Evolutionary conservation across 2,329 filamentous ascomycete genomes (phyloP).

Genomic region (Ceratocystis destructans): DNA sequence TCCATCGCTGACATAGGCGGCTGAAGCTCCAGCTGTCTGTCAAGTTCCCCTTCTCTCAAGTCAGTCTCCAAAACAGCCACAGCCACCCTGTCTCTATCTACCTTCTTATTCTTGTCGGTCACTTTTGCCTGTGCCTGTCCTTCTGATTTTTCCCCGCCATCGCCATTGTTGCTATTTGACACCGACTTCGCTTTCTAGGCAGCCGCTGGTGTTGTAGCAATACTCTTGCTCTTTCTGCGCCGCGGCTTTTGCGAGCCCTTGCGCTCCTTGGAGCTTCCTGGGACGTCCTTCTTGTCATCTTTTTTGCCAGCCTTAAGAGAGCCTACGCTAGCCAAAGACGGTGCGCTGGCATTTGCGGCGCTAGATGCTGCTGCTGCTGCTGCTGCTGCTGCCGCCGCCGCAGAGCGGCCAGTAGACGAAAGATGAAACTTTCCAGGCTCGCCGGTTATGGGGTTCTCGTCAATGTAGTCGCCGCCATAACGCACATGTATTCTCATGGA

Average conservation of each 20-base stretch:
- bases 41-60: background rate
- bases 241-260: conserved; percentile 28
- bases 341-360: background rate
- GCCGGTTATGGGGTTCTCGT: conserved; percentile 55
- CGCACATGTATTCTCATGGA: conserved; percentile 43
- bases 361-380: conserved; percentile 1
- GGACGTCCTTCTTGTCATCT: background rate
- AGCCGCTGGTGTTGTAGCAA: conserved; percentile 10
- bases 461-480: conserved; percentile 51
- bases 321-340: background rate
- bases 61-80: background rate
- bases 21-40: background rate
- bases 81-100: background rate
- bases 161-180: background rate
- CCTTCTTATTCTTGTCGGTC: background rate
- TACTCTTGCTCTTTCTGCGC: conserved; percentile 29
- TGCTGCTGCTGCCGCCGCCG: conserved; percentile 25
- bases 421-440: conserved; percentile 52
- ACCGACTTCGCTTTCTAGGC: conserved; percentile 6
- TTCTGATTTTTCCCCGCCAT: background rate
- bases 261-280: conserved; percentile 25
- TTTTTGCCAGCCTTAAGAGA: background rate
- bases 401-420: conserved; percentile 39
- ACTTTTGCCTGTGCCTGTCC: background rate
- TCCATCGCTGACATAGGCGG: no score